These are phyloP conservation scores for Cadophora sp. DNA, from an alignment of 2,329 filamentous ascomycete species.

Conservation along the genomic window DNA sequence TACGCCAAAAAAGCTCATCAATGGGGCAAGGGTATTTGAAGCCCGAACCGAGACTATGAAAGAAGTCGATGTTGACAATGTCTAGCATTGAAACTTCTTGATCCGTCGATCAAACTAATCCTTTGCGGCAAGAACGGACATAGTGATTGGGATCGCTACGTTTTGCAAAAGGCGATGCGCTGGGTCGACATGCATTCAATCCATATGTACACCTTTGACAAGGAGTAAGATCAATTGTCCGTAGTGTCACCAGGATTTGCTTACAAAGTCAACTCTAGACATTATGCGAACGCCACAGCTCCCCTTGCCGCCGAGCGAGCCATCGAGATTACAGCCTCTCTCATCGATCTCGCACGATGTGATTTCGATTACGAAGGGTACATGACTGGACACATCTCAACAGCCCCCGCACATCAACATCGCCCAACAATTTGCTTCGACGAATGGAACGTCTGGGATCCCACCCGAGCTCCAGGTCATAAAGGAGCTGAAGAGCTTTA, in stretches of 20 bases:
- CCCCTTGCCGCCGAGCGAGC: neutral
- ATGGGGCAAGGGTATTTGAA: neutral
- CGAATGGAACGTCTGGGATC: neutral
- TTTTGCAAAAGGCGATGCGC: neutral
- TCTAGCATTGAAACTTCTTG: neutral
- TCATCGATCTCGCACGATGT: neutral
- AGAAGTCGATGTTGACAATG: neutral
- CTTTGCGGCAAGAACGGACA: neutral
- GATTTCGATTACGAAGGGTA: neutral
- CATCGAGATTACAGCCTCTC: neutral
- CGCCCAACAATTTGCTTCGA: neutral
- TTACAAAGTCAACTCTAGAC: neutral
- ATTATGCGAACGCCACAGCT: neutral
- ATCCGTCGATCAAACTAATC: neutral
- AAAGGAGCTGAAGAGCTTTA: neutral
- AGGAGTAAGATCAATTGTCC: neutral
- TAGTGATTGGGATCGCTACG: neutral
- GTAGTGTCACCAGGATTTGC: neutral
- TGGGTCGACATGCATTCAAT: neutral
- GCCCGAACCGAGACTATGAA: too few relatives aligned
- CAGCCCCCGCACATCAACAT: neutral
- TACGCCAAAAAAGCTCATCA: neutral
- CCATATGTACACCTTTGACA: neutral
- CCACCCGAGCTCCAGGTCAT: neutral
- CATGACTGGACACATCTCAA: neutral